These are phyloP conservation scores for Cystobasidium slooffiae DNA, from an alignment of 1,284 basidiomycete genomes.

Conservation along the genomic window DNA sequence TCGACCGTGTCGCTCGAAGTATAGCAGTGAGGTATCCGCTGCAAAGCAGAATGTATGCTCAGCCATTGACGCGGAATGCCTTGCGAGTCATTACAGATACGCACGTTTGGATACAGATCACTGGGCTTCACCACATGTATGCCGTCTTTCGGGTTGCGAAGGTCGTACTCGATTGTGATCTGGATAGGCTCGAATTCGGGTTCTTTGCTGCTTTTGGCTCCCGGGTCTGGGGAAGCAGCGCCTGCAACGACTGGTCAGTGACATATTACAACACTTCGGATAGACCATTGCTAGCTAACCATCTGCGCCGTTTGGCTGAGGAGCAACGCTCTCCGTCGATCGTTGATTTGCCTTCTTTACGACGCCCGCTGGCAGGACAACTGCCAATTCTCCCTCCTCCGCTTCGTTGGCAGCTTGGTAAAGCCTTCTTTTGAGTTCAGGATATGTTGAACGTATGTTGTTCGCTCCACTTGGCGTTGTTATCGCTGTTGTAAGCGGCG, in stretches of 20 bases:
- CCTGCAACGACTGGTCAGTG: background rate
- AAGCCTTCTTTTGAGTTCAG: conserved; percentile 88
- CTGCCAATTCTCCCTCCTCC: conserved; percentile 91
- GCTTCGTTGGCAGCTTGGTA: conserved; percentile 87
- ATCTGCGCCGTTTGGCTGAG: conserved; percentile 2
- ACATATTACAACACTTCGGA: background rate
- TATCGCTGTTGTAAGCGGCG: conserved; percentile 42
- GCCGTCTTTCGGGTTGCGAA: conserved; percentile 81
- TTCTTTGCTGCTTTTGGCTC: conserved; percentile 42
- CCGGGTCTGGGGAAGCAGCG: conserved; percentile 37
- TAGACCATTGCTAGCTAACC: conserved; percentile 1
- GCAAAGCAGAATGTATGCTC: conserved; percentile 46
- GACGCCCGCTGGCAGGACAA: conserved; percentile 76
- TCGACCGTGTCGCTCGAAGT: conserved; percentile 87
- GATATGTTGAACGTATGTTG: conserved; percentile 84
- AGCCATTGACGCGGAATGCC: conserved; percentile 26
- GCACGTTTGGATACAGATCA: conserved; percentile 79
- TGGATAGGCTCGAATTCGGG: conserved; percentile 75
- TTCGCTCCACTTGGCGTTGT: conserved; percentile 67
- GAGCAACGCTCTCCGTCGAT: conserved; percentile 16
- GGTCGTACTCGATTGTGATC: conserved; percentile 76
- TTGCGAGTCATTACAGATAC: conserved; percentile 56
- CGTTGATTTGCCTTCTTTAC: conserved; percentile 44
- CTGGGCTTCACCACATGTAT: conserved; percentile 81
- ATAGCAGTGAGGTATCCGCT: conserved; percentile 91